A percentile compares a stretch with the other conserved stretches of the same genome.
These are phyloP conservation scores for Silene uniflora DNA, from an alignment of 148 eudicot species.

Conservation along the genomic window DNA sequence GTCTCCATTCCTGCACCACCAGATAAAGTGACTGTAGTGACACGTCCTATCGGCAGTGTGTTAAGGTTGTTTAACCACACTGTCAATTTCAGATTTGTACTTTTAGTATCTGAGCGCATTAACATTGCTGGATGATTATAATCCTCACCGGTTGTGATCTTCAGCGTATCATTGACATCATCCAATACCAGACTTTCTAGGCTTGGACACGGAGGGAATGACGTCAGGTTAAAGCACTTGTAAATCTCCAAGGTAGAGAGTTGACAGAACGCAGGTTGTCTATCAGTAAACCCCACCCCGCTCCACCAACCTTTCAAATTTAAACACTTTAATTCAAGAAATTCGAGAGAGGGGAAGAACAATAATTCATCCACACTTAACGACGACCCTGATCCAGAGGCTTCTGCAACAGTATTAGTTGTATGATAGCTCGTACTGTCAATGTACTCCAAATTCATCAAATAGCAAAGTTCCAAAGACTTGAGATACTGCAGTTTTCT, in stretches of 20 bases:
- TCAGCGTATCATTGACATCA: neutral
- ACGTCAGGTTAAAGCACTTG: neutral
- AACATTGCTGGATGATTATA: too few species aligned
- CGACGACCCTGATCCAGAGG: neutral
- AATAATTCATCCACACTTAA: neutral
- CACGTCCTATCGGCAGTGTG: neutral
- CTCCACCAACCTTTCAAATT: constrained; percentile 24
- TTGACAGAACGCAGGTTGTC: neutral
- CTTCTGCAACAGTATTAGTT: neutral
- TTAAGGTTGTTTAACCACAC: constrained; percentile 2
- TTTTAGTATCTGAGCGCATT: too few species aligned
- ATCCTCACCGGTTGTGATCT: neutral
- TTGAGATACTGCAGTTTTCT: constrained; percentile 13
- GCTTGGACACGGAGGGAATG: constrained; percentile 19
- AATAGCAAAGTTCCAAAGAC: neutral
- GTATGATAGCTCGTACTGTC: constrained; percentile 3
- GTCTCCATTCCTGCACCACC: neutral
- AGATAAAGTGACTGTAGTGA: neutral
- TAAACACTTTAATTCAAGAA: neutral
- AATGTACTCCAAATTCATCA: constrained; percentile 15
- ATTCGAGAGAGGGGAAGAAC: constrained; percentile 25
- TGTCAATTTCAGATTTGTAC: too few species aligned
- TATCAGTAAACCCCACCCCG: neutral
- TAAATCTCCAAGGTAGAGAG: neutral
- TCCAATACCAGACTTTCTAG: neutral